A percentile compares a stretch with the other conserved stretches of the same genome.
These are phyloP conservation scores for Ophiocordyceps camponoti-saundersi DNA, from an alignment of 2,329 filamentous ascomycete species.

Conservation along the genomic window DNA sequence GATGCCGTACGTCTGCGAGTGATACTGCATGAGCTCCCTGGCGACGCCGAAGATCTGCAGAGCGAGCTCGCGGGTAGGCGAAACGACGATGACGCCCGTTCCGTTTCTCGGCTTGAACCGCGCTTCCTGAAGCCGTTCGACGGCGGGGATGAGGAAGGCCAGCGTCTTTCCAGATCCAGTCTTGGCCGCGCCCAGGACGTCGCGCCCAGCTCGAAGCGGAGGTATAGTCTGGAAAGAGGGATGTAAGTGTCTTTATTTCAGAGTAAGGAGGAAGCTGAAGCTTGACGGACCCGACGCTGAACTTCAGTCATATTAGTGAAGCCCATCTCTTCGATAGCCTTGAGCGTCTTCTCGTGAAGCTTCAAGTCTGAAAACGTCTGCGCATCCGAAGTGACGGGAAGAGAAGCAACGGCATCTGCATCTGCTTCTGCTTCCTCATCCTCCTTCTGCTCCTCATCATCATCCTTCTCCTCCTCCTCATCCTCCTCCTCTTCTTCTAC, in stretches of 20 bases:
- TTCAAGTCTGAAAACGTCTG: conserved; percentile 67
- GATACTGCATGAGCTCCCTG: conserved; percentile 77
- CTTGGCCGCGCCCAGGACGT: conserved; percentile 90
- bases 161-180: conserved; percentile 93
- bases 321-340: conserved; percentile 78
- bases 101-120: conserved; percentile 91
- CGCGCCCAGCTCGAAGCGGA: conserved; percentile 71
- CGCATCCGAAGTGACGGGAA: conserved; percentile 41
- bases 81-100: conserved; percentile 81
- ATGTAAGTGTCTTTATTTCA: background rate
- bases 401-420: conserved; percentile 26
- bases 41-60: conserved; percentile 95
- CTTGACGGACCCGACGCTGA: conserved; percentile 40
- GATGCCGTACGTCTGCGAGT: conserved; percentile 90
- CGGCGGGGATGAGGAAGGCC: conserved; percentile 81
- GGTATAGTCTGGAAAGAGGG: conserved; percentile 45
- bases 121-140: conserved; percentile 82
- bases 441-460: conserved; percentile 11
- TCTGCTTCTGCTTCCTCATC: conserved; percentile 15
- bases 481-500: conserved; percentile 12
- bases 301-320: conserved; percentile 95
- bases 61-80: conserved; percentile 83
- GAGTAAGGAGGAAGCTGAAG: too few species aligned
- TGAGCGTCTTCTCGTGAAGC: conserved; percentile 75
- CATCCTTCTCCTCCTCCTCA: conserved; percentile 10